These are phyloP conservation scores for Dissophora globulifera DNA, from an alignment of 192 early-diverging fungal species.

Conservation along the genomic window DNA sequence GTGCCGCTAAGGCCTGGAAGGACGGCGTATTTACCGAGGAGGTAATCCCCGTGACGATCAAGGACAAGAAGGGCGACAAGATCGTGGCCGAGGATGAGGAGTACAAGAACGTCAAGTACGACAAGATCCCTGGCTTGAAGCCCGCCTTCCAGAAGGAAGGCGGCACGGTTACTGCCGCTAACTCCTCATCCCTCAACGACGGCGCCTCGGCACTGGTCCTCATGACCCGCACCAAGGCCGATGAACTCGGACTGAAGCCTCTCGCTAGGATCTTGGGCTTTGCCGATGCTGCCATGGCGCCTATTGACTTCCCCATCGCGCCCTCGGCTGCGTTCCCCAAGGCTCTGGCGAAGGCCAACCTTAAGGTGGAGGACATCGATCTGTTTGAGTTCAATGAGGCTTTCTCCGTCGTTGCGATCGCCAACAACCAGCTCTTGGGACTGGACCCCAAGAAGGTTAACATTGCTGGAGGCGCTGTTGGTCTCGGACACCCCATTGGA, in stretches of 20 bases:
- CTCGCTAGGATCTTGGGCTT: slow-evolving; percentile 88
- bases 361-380: slow-evolving; percentile 85
- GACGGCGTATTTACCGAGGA: slow-evolving; percentile 84
- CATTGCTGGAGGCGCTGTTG: slow-evolving; percentile 84
- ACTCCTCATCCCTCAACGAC: slow-evolving; percentile 95
- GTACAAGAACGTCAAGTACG: slow-evolving; percentile 93
- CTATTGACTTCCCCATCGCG: slow-evolving; percentile 96
- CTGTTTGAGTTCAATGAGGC: slow-evolving; percentile 99
- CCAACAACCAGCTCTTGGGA: slow-evolving; percentile 89
- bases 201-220: slow-evolving; percentile 94
- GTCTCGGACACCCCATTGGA: slow-evolving; percentile 85
- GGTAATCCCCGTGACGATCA: slow-evolving; percentile 85
- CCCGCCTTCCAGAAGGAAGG: slow-evolving; percentile 86
- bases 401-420: slow-evolving; percentile 91
- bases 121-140: slow-evolving; percentile 82
- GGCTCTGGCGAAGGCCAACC: slow-evolving; percentile 87
- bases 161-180: slow-evolving; percentile 94
- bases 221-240: slow-evolving; percentile 79
- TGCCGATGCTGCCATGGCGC: slow-evolving; percentile 90
- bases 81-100: slow-evolving; percentile 90
- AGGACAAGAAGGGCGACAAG: slow-evolving; percentile 84
- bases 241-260: slow-evolving; percentile 82
- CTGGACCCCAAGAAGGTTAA: slow-evolving; percentile 78
- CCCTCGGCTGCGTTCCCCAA: slow-evolving; percentile 92
- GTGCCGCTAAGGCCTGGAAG: slow-evolving; percentile 90